Conservation (phyloP, 768 basidiomycete species). For the Suillus brevipes region DNA sequence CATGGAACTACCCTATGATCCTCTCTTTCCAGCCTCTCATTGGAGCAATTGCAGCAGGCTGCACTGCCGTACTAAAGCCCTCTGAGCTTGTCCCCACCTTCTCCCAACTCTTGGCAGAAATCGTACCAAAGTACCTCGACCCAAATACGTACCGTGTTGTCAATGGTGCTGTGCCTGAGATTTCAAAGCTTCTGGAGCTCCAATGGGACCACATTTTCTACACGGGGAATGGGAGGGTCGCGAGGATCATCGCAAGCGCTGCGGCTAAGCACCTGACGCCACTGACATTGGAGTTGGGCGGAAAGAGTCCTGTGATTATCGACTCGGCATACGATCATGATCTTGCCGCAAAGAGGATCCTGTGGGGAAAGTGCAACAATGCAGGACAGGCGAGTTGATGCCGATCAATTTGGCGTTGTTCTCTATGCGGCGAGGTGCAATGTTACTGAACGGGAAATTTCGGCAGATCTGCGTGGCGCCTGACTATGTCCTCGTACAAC, state of each 20-base stretch:
- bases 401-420: background rate
- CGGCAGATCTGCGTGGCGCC: conserved; percentile 42
- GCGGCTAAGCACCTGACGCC: conserved; percentile 37
- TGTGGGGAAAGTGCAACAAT: conserved; percentile 68
- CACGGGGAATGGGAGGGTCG: conserved; percentile 35
- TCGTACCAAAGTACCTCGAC: conserved; percentile 59
- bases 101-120: conserved; percentile 49
- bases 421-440: background rate
- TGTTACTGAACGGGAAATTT: background rate
- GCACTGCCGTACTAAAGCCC: conserved; percentile 62
- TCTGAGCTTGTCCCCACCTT: conserved; percentile 56
- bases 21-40: conserved; percentile 57
- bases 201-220: conserved; percentile 40
- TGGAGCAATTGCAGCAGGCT: conserved; percentile 77
- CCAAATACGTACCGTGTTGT: conserved; percentile 51
- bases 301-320: conserved; percentile 49
- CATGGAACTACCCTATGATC: conserved; percentile 68
- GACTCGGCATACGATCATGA: conserved; percentile 43
- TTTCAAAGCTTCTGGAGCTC: conserved; percentile 31
- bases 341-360: conserved; percentile 59
- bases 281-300: conserved; percentile 34
- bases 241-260: conserved; percentile 24
- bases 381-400: conserved; percentile 53
- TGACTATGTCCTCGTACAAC: conserved; percentile 46
- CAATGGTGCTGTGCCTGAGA: conserved; percentile 46